phyloP scores from a whole-genome alignment of 2,329 filamentous ascomycete species.

The Trichoderma hamatum region DNA sequence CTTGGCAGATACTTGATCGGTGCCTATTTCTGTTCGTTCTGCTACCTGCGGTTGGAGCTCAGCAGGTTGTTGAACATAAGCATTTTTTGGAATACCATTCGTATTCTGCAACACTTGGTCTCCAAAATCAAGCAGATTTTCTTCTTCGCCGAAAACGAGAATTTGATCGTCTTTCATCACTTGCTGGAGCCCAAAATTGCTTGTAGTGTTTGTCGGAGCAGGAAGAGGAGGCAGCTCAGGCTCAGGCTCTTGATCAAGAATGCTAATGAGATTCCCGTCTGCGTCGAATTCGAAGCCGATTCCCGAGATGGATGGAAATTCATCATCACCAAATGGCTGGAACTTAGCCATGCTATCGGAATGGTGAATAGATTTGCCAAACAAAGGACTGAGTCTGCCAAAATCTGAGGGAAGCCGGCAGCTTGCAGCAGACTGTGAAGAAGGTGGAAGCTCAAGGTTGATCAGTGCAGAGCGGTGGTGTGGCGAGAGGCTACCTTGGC shows the following conservation, averaged over 20 bases:
- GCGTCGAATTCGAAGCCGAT: constrained; percentile 55
- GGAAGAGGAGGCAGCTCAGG: constrained; percentile 51
- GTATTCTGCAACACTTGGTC: constrained; percentile 46
- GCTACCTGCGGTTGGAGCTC: constrained; percentile 12
- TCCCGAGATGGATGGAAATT: constrained; percentile 44
- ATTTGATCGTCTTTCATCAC: neutral
- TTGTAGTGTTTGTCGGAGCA: neutral
- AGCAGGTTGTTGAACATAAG: neutral
- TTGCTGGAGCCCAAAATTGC: neutral
- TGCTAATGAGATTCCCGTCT: constrained; percentile 52
- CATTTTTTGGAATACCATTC: constrained; percentile 36
- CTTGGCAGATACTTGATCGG: constrained; percentile 30
- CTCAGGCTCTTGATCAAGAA: constrained; percentile 47
- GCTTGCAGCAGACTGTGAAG: constrained; percentile 40
- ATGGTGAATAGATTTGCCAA: constrained; percentile 32
- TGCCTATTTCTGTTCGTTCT: constrained; percentile 32
- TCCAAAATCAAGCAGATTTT: constrained; percentile 41
- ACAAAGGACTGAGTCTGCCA: constrained; percentile 38
- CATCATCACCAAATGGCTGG: constrained; percentile 45
- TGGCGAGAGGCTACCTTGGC: constrained; percentile 39
- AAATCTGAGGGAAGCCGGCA: constrained; percentile 43
- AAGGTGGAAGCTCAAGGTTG: constrained; percentile 40
- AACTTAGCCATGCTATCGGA: constrained; percentile 33
- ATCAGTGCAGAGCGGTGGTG: constrained; percentile 35
- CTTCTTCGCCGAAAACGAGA: constrained; percentile 33